A percentile compares a stretch with the other conserved stretches of the same genome.
Conservation (phyloP, 441 rosid genomes). For the Corymbia citriodora region DNA sequence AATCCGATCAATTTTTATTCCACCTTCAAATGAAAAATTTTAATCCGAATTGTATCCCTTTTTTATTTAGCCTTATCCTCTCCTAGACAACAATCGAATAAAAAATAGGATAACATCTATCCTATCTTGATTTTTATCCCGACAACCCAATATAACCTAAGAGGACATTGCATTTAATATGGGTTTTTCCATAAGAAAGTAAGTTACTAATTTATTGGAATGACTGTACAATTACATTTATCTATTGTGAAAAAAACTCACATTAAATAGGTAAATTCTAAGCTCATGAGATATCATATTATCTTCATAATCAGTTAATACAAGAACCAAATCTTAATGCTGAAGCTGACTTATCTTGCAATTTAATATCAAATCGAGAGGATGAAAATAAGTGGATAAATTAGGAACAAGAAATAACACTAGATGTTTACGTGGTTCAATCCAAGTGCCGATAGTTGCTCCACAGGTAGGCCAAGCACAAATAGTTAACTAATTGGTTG, state of each 20-base stretch:
- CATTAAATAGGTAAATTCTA: fast-evolving
- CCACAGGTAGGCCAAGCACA: fast-evolving
- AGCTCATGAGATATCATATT: neutral
- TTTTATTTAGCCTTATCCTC: no score
- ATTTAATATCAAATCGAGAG: neutral
- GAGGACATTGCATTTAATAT: neutral
- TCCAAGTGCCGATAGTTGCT: fast-evolving
- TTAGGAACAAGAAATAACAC: neutral
- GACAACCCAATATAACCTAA: neutral
- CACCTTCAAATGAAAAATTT: neutral
- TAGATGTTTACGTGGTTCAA: fast-evolving
- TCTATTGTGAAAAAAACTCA: neutral
- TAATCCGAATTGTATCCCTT: neutral
- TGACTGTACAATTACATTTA: fast-evolving
- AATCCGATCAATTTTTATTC: neutral
- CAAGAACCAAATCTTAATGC: no score
- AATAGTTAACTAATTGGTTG: neutral
- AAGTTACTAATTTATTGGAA: neutral
- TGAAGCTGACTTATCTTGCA: fast-evolving
- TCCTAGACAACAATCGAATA: neutral
- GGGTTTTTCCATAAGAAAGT: neutral
- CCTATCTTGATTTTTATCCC: no score
- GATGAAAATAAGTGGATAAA: neutral
- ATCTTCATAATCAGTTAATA: neutral
- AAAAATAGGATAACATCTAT: neutral